A percentile compares a stretch with the other conserved stretches of the same genome.
These are phyloP conservation scores for Neonothopanus nambi DNA, from an alignment of 1,284 basidiomycete species.

Conservation along the genomic window DNA sequence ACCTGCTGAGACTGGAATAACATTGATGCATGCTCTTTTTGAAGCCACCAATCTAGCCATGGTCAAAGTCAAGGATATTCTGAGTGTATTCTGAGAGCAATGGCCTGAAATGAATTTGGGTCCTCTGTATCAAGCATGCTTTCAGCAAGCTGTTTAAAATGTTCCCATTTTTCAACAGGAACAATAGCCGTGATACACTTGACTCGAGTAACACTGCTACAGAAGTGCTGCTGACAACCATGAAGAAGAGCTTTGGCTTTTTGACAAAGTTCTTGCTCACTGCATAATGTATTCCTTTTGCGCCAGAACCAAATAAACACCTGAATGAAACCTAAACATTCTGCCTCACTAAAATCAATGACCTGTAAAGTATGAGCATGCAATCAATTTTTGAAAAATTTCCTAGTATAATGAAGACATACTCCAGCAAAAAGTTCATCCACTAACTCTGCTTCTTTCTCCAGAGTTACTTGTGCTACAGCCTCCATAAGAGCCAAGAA, in stretches of 20 bases:
- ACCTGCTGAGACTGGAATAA: constrained; percentile 20
- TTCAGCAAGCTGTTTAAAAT: neutral
- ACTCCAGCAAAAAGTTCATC: constrained; percentile 26
- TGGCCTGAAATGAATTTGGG: neutral
- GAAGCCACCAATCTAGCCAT: constrained; percentile 26
- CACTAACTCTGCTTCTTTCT: neutral
- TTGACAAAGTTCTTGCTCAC: constrained; percentile 11
- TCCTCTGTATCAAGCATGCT: neutral
- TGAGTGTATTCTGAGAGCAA: neutral
- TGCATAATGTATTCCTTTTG: neutral
- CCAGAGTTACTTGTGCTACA: neutral
- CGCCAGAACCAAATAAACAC: constrained; percentile 6
- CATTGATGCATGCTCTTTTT: constrained; percentile 21
- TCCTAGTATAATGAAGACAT: constrained; percentile 4
- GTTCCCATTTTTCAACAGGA: neutral
- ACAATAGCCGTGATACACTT: constrained; percentile 3
- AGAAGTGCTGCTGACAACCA: constrained; percentile 9
- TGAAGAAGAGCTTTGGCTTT: constrained; percentile 6
- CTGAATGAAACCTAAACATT: neutral
- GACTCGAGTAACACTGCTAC: neutral
- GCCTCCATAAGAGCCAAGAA: neutral
- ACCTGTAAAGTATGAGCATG: constrained; percentile 19
- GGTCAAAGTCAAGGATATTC: constrained; percentile 16
- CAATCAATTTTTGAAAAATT: constrained; percentile 18
- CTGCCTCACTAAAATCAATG: too few species aligned